phyloP scores from a whole-genome alignment of 352 stramenopile genomes.

The Lagenidium giganteum region DNA sequence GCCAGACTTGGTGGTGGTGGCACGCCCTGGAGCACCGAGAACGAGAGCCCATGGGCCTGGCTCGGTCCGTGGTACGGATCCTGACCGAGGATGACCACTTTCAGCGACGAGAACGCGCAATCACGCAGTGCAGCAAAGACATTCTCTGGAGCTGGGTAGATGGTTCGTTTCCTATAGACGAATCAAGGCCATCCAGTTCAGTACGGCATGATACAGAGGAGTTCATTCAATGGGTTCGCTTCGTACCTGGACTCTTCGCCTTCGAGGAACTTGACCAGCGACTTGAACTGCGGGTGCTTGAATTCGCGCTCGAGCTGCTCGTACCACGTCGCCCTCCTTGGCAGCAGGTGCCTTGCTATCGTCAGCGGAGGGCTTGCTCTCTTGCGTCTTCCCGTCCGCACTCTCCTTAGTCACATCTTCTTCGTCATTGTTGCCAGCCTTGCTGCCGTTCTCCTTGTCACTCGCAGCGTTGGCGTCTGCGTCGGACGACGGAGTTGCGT shows the following conservation, averaged over 20 bases:
- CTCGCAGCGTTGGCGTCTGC: background rate
- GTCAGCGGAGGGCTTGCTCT: too few species aligned
- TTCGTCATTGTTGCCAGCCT: background rate
- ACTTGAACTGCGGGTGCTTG: conserved; percentile 35
- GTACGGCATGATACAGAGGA: too few species aligned
- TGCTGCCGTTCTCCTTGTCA: background rate
- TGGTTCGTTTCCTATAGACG: conserved; percentile 43
- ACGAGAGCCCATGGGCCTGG: conserved; percentile 85
- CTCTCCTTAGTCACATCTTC: background rate
- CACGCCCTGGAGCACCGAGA: conserved; percentile 90
- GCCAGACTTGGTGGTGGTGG: conserved; percentile 90
- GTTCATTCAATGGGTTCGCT: background rate
- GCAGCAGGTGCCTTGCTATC: background rate
- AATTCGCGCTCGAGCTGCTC: conserved; percentile 47
- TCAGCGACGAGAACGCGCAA: conserved; percentile 80
- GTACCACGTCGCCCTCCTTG: conserved; percentile 36
- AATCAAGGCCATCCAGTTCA: background rate
- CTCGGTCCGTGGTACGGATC: conserved; percentile 86
- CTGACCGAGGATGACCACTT: conserved; percentile 93
- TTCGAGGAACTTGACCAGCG: conserved; percentile 39
- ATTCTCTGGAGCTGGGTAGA: conserved; percentile 85
- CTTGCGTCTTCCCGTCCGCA: conserved; percentile 1
- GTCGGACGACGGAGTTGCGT: background rate
- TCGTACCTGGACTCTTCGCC: conserved; percentile 37
- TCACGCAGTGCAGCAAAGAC: conserved; percentile 90